These are phyloP conservation scores for Vicia villosa DNA, from an alignment of 306 rosid genomes.

Conservation along the genomic window DNA sequence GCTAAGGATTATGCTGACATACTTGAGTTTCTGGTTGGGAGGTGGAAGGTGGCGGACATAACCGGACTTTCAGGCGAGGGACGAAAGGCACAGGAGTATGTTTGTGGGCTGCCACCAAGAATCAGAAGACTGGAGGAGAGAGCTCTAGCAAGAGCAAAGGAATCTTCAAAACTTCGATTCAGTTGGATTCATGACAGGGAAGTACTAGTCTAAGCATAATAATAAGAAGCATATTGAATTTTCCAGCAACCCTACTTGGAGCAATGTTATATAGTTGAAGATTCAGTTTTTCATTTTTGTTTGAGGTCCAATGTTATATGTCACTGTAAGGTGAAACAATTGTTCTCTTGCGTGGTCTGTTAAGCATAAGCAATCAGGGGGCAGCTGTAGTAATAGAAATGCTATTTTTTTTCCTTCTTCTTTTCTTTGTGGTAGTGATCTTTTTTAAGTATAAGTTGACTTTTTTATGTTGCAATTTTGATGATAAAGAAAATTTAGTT, in stretches of 20 bases:
- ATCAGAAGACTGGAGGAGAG: slow-evolving; percentile 85
- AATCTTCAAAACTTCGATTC: slow-evolving; percentile 48
- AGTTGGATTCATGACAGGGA: slow-evolving; percentile 83
- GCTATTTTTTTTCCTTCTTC: slow-evolving; percentile 30
- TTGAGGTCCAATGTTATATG: slow-evolving; percentile 23
- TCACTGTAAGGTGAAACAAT: slow-evolving; percentile 36
- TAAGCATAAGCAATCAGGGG: slow-evolving; percentile 28
- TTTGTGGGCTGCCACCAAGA: slow-evolving; percentile 79
- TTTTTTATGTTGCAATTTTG: slow-evolving; percentile 45
- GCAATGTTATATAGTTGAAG: slow-evolving; percentile 32
- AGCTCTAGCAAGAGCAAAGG: slow-evolving; percentile 68
- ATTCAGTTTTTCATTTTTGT: slow-evolving; percentile 36
- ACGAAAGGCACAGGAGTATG: slow-evolving; percentile 80
- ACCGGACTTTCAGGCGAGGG: slow-evolving; percentile 78
- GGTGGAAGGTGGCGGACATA: slow-evolving; percentile 77
- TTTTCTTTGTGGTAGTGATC: slow-evolving; percentile 35
- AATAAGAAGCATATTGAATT: slow-evolving; percentile 19
- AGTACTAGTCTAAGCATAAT: slow-evolving; percentile 55
- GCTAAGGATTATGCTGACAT: slow-evolving; percentile 93
- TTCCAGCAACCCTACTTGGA: slow-evolving; percentile 19
- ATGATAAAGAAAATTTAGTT: slow-evolving; percentile 41
- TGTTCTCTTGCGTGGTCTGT: slow-evolving; percentile 41
- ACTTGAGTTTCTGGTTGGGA: slow-evolving; percentile 79
- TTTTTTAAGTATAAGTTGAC: slow-evolving; percentile 39
- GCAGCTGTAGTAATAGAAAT: slow-evolving; percentile 45